phyloP scores from a whole-genome alignment of 768 basidiomycete species.

The Rubroboletus satanas region DNA sequence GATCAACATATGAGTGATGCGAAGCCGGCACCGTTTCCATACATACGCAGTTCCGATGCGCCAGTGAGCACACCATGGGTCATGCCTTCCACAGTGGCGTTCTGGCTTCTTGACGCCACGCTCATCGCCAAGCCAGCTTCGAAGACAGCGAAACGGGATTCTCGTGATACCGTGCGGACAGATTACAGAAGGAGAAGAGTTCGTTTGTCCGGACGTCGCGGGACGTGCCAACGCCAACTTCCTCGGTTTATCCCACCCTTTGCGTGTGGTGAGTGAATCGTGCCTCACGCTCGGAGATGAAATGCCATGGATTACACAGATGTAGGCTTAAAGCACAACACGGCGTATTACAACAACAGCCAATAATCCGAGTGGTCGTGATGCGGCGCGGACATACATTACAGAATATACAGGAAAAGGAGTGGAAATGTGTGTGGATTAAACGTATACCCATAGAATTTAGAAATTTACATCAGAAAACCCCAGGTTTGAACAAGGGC shows the following conservation, averaged over 20 bases:
- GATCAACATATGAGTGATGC: neutral
- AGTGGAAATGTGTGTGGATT: neutral
- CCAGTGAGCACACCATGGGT: neutral
- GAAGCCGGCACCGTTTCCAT: neutral
- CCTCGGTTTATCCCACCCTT: no score
- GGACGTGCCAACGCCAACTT: neutral
- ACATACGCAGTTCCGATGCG: neutral
- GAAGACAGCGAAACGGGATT: conserved; percentile 4
- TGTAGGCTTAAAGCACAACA: conserved; percentile 3
- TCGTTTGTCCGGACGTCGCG: neutral
- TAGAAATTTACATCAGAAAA: conserved; percentile 14
- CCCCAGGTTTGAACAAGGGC: conserved; percentile 28
- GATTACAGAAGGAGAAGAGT: neutral
- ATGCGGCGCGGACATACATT: conserved; percentile 13
- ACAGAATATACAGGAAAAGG: conserved; percentile 18
- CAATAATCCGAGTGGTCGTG: conserved; percentile 13
- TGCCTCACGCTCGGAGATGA: neutral
- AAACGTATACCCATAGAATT: neutral
- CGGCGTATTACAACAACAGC: conserved; percentile 14
- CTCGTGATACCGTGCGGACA: neutral
- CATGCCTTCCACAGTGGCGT: neutral
- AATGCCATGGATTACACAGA: conserved; percentile 5
- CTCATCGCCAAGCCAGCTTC: neutral
- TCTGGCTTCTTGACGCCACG: neutral
- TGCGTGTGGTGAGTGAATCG: no score